Percentiles rank a stretch among this genome's conserved stretches.
Evolutionary conservation across 2,329 filamentous ascomycete genomes (phyloP).

Genomic region (Paecilomyces sp.): DNA sequence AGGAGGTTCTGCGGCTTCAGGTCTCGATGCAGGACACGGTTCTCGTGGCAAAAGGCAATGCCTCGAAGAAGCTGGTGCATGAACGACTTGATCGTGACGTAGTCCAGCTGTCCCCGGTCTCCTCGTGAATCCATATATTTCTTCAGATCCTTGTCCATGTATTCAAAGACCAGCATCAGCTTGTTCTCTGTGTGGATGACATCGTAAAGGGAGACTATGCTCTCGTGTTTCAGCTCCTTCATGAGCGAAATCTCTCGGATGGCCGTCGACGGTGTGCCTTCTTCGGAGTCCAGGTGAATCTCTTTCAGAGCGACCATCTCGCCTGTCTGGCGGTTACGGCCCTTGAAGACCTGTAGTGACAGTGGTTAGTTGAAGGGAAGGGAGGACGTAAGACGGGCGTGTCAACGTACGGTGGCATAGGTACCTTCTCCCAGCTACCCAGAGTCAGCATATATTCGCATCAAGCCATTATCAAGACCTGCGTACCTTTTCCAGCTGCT

Average conservation of each 20-base stretch:
- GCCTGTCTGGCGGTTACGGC: slow-evolving; percentile 91
- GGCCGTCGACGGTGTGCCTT: slow-evolving; percentile 92
- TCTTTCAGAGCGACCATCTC: slow-evolving; percentile 96
- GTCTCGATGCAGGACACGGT: slow-evolving; percentile 90
- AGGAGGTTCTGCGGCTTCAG: slow-evolving; percentile 94
- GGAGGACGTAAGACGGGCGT: background rate
- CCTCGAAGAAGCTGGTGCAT: slow-evolving; percentile 96
- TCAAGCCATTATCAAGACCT: slow-evolving; percentile 1
- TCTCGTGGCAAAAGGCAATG: slow-evolving; percentile 97
- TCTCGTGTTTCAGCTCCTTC: slow-evolving; percentile 99
- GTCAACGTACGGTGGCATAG: slow-evolving; percentile 76
- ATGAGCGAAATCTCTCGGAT: slow-evolving; percentile 98
- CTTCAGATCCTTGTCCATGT: slow-evolving; percentile 97
- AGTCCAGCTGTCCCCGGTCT: slow-evolving; percentile 82
- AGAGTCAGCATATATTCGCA: slow-evolving; percentile 19
- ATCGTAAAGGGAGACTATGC: slow-evolving; percentile 94
- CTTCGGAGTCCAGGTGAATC: slow-evolving; percentile 96
- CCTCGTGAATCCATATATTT: slow-evolving; percentile 96
- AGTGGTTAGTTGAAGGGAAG: slow-evolving; percentile 12
- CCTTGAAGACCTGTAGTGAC: slow-evolving; percentile 79
- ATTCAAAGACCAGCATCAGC: slow-evolving; percentile 98
- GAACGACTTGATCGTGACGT: slow-evolving; percentile 91
- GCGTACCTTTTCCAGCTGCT: slow-evolving; percentile 82
- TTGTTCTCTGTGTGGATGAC: slow-evolving; percentile 99
- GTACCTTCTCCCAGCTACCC: slow-evolving; percentile 82